Evolutionary conservation across 2,329 filamentous ascomycete genomes (phyloP), one percentile per base, ranked within the genome.

Genomic region (Hymenoscyphus albidus): DNA sequence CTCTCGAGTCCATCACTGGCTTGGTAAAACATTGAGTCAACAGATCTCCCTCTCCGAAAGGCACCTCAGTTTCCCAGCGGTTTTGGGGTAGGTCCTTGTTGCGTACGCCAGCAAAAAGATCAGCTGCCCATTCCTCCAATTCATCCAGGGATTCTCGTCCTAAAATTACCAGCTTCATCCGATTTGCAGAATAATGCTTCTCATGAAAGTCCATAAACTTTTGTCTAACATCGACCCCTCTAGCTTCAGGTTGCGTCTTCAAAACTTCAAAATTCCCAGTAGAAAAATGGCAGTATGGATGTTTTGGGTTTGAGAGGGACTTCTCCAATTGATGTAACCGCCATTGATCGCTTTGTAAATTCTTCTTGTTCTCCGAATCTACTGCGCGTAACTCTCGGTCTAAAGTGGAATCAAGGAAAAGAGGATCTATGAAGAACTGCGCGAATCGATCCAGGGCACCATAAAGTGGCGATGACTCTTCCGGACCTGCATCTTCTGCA

Each of bases 301-400:
- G 89, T 12, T 84, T 81, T 14, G 86, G 84, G 73, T 88, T 91
- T 2, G 88, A 88, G 35, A 90, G 78, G 14, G 86, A 86, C 75
- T 90, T 91, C 75, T 87, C 86, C 58, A 92, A 77, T 74, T 92
- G 89, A 74, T 89, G 85, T 70, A 91, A 76, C 38, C 89, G 82
- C 88, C 89, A 92, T 69, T 82, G 81, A 74, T 92, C 89, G 73
- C 83, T 89, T 76, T 92, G 89, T 56, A 92, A 77, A 72, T 92
- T 92, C 80, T 92, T 91, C 81, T 92, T 92, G 76, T 92, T 91
- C 76, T 92, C 89, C 14, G 89, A 91, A 74, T 92, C 89, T 56
- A 92, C 89, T 3, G 89, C 89, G 70, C 82, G 82, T 73, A 92
- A 77, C 76, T 92, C 89, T 67, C 89, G 82, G 71, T 92, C 89